Evolutionary conservation across 345 rosid species (phyloP).

Genomic region (Eucalyptus urophylla): DNA sequence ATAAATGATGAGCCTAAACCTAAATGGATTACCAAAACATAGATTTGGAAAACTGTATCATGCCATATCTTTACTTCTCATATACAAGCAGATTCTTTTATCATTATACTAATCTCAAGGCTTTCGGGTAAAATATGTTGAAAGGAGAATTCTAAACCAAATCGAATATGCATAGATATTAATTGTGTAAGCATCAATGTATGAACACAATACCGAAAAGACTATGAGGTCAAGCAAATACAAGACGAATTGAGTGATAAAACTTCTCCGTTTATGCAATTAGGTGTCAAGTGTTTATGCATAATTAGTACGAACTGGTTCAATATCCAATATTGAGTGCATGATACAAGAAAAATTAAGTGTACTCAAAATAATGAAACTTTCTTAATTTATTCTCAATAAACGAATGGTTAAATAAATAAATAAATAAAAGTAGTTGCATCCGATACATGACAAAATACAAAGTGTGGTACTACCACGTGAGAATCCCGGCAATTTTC

Average conservation of each 20-base stretch:
- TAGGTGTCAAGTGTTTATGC: not conserved
- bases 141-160: not conserved
- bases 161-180: too few species aligned
- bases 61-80: not conserved
- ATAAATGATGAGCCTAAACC: too few species aligned
- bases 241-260: not conserved
- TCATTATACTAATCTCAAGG: not conserved
- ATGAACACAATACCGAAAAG: too few species aligned
- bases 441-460: too few species aligned
- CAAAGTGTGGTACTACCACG: too few species aligned
- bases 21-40: not conserved
- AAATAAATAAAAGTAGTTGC: not conserved
- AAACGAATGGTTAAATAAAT: not conserved
- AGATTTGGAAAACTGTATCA: too few species aligned
- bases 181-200: too few species aligned
- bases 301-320: too few species aligned
- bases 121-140: too few species aligned
- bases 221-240: not conserved
- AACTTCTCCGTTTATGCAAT: too few species aligned
- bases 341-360: not conserved
- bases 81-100: not conserved
- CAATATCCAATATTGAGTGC: not conserved
- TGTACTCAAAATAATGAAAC: not conserved
- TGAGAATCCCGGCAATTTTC: too few species aligned
- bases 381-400: not conserved